A percentile compares a stretch with the other conserved stretches of the same genome.
phyloP scores from a whole-genome alignment of 768 basidiomycete genomes.

The Tricholoma terreum region DNA sequence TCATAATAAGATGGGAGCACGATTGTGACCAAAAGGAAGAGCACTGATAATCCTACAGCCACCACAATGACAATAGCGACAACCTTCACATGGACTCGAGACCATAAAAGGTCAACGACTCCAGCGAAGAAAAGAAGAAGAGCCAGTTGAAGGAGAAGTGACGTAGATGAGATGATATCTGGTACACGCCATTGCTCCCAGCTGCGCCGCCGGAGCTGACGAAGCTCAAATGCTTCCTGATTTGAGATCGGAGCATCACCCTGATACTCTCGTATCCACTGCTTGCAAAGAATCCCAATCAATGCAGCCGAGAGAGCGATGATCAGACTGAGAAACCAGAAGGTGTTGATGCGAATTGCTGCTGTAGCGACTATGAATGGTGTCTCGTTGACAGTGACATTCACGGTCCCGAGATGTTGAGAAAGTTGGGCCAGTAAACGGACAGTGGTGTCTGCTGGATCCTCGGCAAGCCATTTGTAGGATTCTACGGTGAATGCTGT shows the following conservation, averaged over 20 bases:
- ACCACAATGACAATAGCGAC: conserved; percentile 8
- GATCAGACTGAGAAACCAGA: conserved; percentile 9
- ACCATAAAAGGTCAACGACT: conserved; percentile 13
- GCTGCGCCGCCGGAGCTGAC: too few species aligned
- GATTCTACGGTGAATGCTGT: background rate
- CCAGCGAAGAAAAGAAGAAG: conserved; percentile 19
- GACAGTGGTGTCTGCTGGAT: background rate
- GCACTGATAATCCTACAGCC: background rate
- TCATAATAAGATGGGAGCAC: background rate
- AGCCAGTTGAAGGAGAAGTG: conserved; percentile 8
- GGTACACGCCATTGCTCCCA: too few species aligned
- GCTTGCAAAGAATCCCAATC: conserved; percentile 2
- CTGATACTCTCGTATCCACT: conserved; percentile 5
- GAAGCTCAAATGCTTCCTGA: too few species aligned
- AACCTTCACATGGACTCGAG: background rate
- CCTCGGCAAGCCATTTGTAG: background rate
- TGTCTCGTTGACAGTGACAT: background rate
- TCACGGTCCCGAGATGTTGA: background rate
- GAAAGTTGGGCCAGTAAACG: background rate
- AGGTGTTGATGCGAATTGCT: conserved; percentile 7
- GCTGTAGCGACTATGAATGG: background rate
- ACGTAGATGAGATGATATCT: too few species aligned
- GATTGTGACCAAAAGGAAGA: background rate
- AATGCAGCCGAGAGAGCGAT: conserved; percentile 2
- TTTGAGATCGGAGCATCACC: background rate